Percentiles rank a stretch among this genome's conserved stretches.
phyloP scores from a whole-genome alignment of 169 alveolate genomes.

The Cryptosporidium andersoni region DNA sequence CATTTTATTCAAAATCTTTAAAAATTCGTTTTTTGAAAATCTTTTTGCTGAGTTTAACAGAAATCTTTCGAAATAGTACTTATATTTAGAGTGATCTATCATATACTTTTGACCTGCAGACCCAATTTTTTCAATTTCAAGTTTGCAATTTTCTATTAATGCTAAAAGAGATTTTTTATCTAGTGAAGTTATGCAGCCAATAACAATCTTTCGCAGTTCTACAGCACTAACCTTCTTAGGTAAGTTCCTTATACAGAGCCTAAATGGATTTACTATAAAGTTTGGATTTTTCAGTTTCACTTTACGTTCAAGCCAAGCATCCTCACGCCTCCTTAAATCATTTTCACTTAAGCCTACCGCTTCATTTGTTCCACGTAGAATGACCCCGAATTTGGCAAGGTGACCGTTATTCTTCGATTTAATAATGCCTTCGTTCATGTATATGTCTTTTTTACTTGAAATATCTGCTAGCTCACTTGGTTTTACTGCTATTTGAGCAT shows the following conservation, averaged over 20 bases:
- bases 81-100: background rate
- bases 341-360: constrained; percentile 59
- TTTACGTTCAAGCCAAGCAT: constrained; percentile 49
- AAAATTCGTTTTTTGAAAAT: constrained; percentile 12
- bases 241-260: constrained; percentile 46
- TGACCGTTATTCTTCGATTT: background rate
- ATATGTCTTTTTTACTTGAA: background rate
- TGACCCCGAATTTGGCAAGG: constrained; percentile 14
- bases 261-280: constrained; percentile 23
- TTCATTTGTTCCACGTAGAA: constrained; percentile 56
- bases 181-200: constrained; percentile 12
- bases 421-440: background rate
- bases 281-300: constrained; percentile 43
- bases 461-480: constrained; percentile 12
- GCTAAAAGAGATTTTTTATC: background rate
- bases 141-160: constrained; percentile 3
- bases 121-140: constrained; percentile 19
- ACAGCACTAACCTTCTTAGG: constrained; percentile 19
- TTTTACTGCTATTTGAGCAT: constrained; percentile 49
- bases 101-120: background rate
- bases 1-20: constrained; percentile 7
- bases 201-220: constrained; percentile 7
- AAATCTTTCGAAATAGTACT: too few species aligned
- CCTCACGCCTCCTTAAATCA: constrained; percentile 54
- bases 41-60: background rate